A percentile compares a stretch with the other conserved stretches of the same genome.
Evolutionary conservation across 257 asterid species (phyloP).

Genomic region (Paraleonurus japonicus): DNA sequence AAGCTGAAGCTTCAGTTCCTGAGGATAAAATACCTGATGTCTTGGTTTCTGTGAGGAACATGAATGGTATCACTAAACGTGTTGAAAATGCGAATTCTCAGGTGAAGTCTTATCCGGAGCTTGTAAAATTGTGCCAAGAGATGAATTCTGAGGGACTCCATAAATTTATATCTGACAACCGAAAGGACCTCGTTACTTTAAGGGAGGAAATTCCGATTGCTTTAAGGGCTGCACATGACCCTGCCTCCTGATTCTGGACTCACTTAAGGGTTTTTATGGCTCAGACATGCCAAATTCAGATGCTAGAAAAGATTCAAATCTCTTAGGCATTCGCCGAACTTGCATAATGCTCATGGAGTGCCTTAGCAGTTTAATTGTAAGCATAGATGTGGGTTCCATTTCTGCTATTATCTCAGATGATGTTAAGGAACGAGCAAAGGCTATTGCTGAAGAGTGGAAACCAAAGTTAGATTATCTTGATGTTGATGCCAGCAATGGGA

Average conservation of each 20-base stretch:
- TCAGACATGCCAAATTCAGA: slow-evolving; percentile 50
- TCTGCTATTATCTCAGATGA: slow-evolving; percentile 47
- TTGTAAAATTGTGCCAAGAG: slow-evolving; percentile 73
- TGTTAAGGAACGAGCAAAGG: slow-evolving; percentile 75
- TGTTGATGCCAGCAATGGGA: slow-evolving; percentile 90
- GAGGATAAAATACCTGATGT: slow-evolving; percentile 42
- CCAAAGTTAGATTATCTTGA: slow-evolving; percentile 89
- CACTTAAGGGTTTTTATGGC: slow-evolving; percentile 85
- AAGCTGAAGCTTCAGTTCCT: slow-evolving; percentile 36
- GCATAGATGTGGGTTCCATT: slow-evolving; percentile 42
- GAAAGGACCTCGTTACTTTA: slow-evolving; percentile 78
- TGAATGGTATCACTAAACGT: slow-evolving; percentile 33
- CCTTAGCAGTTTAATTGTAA: slow-evolving; percentile 58
- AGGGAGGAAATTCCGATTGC: slow-evolving; percentile 92
- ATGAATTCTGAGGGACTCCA: slow-evolving; percentile 90
- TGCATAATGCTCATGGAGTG: slow-evolving; percentile 98
- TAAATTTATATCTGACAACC: slow-evolving; percentile 92
- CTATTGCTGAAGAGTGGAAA: slow-evolving; percentile 92
- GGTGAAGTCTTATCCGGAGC: slow-evolving; percentile 77
- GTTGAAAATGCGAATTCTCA: slow-evolving; percentile 36
- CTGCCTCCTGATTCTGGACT: slow-evolving; percentile 82
- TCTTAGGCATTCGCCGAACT: slow-evolving; percentile 86
- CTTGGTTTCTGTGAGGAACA: slow-evolving; percentile 33
- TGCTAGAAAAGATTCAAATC: slow-evolving; percentile 76
- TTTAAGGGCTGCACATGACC: slow-evolving; percentile 68